Evolutionary conservation across 805 yeast species (phyloP).

Genomic region (Sugiyamaella valdiviana): DNA sequence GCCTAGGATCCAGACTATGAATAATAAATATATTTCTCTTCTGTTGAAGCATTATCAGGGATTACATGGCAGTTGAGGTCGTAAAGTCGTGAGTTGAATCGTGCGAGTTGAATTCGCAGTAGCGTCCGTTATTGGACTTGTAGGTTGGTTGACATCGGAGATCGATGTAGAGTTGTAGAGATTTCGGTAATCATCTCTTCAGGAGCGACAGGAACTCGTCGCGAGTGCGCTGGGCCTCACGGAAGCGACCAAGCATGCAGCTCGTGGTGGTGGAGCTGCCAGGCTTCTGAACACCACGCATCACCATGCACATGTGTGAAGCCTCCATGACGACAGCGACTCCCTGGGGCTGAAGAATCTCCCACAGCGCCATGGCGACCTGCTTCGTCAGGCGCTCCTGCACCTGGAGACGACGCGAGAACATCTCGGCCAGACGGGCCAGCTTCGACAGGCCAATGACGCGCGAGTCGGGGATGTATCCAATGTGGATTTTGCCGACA

Average conservation of each 20-base stretch:
- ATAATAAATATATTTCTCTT: not conserved
- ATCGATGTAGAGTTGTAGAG: not conserved
- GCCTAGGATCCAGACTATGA: too few species aligned
- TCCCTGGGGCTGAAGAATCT: slow-evolving; percentile 87
- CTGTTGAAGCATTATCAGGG: not conserved
- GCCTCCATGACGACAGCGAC: slow-evolving; percentile 99
- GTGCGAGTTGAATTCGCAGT: slow-evolving; percentile 1
- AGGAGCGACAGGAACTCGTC: slow-evolving; percentile 87
- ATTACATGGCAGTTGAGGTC: not conserved
- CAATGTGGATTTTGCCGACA: slow-evolving; percentile 94
- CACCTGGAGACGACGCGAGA: slow-evolving; percentile 91
- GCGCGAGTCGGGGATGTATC: slow-evolving; percentile 91
- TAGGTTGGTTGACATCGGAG: not conserved
- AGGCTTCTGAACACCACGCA: slow-evolving; percentile 93
- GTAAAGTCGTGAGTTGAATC: slow-evolving; percentile 14
- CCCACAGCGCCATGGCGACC: slow-evolving; percentile 91
- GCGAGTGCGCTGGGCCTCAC: slow-evolving; percentile 89
- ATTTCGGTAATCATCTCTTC: slow-evolving; percentile 5
- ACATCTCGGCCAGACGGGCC: slow-evolving; percentile 96
- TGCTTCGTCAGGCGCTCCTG: slow-evolving; percentile 96
- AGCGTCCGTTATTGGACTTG: not conserved
- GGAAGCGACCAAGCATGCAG: slow-evolving; percentile 95
- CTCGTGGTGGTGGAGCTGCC: slow-evolving; percentile 92
- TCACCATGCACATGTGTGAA: slow-evolving; percentile 98
- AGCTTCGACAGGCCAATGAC: slow-evolving; percentile 89